Percentiles rank a stretch among this genome's conserved stretches.
These are phyloP conservation scores for Helianthus tuberosus DNA, from an alignment of 129 eudicot genomes.

Conservation along the genomic window DNA sequence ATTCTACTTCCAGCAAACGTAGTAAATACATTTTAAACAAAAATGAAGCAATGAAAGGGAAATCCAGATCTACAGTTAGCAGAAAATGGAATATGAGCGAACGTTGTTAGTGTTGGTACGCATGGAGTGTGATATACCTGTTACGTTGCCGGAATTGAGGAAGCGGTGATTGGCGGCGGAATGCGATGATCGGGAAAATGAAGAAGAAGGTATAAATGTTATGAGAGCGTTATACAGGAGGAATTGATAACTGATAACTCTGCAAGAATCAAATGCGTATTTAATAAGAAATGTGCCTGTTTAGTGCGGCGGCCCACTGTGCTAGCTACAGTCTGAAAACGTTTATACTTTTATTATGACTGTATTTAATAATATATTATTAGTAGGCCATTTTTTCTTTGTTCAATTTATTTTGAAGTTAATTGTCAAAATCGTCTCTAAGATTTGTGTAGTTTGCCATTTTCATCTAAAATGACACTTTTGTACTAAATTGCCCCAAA, in stretches of 20 bases:
- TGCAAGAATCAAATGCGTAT: conserved; percentile 1
- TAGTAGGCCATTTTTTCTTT: too few species aligned
- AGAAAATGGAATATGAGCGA: too few species aligned
- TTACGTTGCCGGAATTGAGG: conserved; percentile 10
- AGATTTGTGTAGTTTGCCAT: too few species aligned
- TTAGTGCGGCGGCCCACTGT: conserved; percentile 23
- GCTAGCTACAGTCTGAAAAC: too few species aligned
- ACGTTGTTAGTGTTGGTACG: too few species aligned
- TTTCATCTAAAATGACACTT: too few species aligned
- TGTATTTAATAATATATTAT: too few species aligned
- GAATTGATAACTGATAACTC: background rate
- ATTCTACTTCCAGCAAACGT: background rate
- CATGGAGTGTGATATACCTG: background rate
- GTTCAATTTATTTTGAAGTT: too few species aligned
- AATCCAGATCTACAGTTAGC: background rate
- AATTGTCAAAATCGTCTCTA: too few species aligned
- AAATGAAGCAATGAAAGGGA: background rate
- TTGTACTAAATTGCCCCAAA: too few species aligned
- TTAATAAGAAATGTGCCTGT: conserved; percentile 2
- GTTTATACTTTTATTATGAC: too few species aligned
- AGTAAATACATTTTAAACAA: background rate
- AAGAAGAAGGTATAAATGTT: background rate
- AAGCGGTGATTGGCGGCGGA: conserved; percentile 14
- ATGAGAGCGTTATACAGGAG: conserved; percentile 2
- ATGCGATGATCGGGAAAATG: background rate